A percentile compares a stretch with the other conserved stretches of the same genome.
These are phyloP conservation scores for Taphrina populina DNA, from an alignment of 1,139 yeast genomes.

Conservation along the genomic window DNA sequence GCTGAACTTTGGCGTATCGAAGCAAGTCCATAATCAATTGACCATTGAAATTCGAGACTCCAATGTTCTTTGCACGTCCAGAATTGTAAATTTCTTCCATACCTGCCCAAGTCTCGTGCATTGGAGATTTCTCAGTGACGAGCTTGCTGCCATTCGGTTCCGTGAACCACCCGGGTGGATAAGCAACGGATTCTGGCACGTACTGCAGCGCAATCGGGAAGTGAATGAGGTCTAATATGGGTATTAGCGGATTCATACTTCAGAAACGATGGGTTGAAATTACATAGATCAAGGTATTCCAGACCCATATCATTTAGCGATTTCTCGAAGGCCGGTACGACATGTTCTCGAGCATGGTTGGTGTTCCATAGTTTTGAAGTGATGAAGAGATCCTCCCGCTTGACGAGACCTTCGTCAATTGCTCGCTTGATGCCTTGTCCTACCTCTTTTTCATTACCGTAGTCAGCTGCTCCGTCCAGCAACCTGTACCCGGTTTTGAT, in stretches of 20 bases:
- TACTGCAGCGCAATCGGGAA: conserved; percentile 59
- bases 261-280: conserved; percentile 29
- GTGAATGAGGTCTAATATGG: conserved; percentile 51
- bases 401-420: conserved; percentile 52
- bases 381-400: conserved; percentile 48
- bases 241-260: neutral
- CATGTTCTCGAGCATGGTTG: conserved; percentile 53
- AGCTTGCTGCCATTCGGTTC: conserved; percentile 50
- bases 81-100: conserved; percentile 66
- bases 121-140: conserved; percentile 53
- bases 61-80: conserved; percentile 55
- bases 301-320: conserved; percentile 57
- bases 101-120: conserved; percentile 60
- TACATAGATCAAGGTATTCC: conserved; percentile 60
- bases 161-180: conserved; percentile 68
- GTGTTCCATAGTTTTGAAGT: conserved; percentile 53
- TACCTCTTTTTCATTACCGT: conserved; percentile 55
- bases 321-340: conserved; percentile 50
- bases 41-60: conserved; percentile 80
- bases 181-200: conserved; percentile 59
- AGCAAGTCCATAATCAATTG: conserved; percentile 71
- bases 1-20: conserved; percentile 68
- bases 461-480: conserved; percentile 56
- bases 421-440: conserved; percentile 55
- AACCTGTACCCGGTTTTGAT: conserved; percentile 51